Conservation (phyloP, 108 stramenopile genomes). For the Pelagomonas calceolata region DNA sequence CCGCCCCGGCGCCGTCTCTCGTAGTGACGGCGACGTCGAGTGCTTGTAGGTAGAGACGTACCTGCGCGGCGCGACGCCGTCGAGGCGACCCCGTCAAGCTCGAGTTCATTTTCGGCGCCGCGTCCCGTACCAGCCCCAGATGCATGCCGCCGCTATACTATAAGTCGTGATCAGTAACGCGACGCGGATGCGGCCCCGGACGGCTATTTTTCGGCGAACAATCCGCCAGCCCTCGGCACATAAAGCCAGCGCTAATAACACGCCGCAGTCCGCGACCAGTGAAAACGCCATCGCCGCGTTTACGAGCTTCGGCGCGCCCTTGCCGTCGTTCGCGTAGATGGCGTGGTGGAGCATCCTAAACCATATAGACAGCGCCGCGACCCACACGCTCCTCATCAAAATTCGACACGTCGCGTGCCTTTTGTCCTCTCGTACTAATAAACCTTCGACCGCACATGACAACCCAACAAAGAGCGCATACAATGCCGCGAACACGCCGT, state of each 20-base stretch:
- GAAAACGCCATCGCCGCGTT: no score
- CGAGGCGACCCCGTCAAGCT: no score
- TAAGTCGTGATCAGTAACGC: no score
- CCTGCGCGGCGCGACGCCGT: no score
- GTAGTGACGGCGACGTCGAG: no score
- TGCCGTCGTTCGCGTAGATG: background rate
- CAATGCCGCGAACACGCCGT: background rate
- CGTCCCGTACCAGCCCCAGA: background rate
- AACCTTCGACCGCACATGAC: background rate
- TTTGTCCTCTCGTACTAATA: background rate
- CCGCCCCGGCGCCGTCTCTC: no score
- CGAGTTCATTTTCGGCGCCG: background rate
- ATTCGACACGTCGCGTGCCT: conserved; percentile 6
- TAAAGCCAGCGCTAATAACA: background rate
- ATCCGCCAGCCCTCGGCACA: conserved; percentile 12
- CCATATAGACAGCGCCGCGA: background rate
- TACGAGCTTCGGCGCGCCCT: background rate
- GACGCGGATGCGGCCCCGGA: background rate
- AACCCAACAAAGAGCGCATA: background rate
- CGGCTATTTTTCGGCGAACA: conserved; percentile 2
- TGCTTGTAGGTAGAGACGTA: no score
- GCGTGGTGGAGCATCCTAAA: background rate
- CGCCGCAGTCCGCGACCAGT: background rate
- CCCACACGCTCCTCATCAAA: background rate
- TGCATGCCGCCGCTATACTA: no score